These are phyloP conservation scores for Akebia trifoliata DNA, from an alignment of 164 flowering plant species.

Conservation along the genomic window DNA sequence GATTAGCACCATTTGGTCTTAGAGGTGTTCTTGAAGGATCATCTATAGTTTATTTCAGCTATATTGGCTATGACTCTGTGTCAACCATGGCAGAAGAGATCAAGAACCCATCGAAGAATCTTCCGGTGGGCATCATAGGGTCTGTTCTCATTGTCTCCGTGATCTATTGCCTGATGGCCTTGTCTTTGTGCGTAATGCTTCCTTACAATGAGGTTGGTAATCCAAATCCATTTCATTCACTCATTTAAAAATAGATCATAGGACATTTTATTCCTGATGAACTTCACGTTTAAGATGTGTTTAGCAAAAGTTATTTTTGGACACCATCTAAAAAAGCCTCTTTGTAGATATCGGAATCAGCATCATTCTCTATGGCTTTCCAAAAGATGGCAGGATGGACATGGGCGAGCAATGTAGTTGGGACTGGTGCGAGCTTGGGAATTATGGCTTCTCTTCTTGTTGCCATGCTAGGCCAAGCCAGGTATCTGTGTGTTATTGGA, in stretches of 20 bases:
- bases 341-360: constrained; percentile 43
- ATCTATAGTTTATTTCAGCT: constrained; percentile 68
- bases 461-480: constrained; percentile 88
- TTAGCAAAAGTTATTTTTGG: background rate
- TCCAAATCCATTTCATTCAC: background rate
- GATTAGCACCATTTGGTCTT: constrained; percentile 60
- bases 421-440: constrained; percentile 83
- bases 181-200: constrained; percentile 55
- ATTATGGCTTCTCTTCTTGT: constrained; percentile 82
- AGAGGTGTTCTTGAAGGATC: constrained; percentile 67
- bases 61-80: constrained; percentile 77
- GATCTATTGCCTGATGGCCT: constrained; percentile 66
- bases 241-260: background rate
- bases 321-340: background rate
- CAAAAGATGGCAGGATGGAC: constrained; percentile 50
- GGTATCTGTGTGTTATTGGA: constrained; percentile 86
- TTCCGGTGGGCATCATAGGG: constrained; percentile 71
- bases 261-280: background rate
- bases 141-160: constrained; percentile 54
- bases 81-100: constrained; percentile 88
- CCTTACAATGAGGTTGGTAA: constrained; percentile 58
- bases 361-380: constrained; percentile 60
- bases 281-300: background rate
- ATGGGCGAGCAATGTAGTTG: constrained; percentile 74
- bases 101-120: constrained; percentile 55